Base-by-base conservation (phyloP, 2,329 filamentous ascomycete genomes). In the Aureobasidium pullulans region DNA sequence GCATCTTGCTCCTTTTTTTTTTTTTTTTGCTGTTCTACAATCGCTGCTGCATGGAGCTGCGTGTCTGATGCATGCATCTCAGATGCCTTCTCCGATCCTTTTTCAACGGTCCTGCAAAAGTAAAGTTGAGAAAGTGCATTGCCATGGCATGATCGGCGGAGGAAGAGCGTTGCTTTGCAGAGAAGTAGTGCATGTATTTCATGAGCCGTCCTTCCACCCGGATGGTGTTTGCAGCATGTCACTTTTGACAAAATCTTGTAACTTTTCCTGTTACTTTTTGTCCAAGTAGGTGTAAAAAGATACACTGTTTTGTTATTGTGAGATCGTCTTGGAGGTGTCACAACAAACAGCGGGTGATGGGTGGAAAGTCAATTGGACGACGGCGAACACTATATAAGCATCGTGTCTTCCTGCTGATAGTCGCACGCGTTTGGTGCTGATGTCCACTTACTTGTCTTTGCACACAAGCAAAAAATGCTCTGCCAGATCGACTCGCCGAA, bases 201-300 rank as follows among this genome's bases (percentile, higher is more conserved):
- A 52, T 13, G 48, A 52, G 34, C 48, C 48, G 48, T 40, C 48
- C 48, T 40, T 52, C 48, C 36, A 40, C 48, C 48, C 48, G 36
- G 15, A 40, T 40, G 48, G 34, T 50, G 3, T 37, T 11, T 7
- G 34, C 19, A 19, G 47, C 31, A 28, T 10, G 46, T 36, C 34
- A 36, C 13, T 9, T 13, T 36, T 40, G 29, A 7, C 4, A 36
- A 29, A 52, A 52, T 9, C 34, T 36, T 36, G 34, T 36, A 36
- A 36, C 34, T 23, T 23, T 23, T 23, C 23, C 23, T 23, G 23
- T 23, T 23, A 23, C 23, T 23, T 23, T 23, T 13, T 39, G 19
- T 37, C 23, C 2, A 31, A 52, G 34, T 52, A 40, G 48, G 48
- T 39, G 48, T 52, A 39, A 52, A 49, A 23, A 23, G 16, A 29